Percentiles rank a stretch among this genome's conserved stretches.
Evolutionary conservation across 805 yeast species (phyloP).

Genomic region (Zygoascus bituminiphila): DNA sequence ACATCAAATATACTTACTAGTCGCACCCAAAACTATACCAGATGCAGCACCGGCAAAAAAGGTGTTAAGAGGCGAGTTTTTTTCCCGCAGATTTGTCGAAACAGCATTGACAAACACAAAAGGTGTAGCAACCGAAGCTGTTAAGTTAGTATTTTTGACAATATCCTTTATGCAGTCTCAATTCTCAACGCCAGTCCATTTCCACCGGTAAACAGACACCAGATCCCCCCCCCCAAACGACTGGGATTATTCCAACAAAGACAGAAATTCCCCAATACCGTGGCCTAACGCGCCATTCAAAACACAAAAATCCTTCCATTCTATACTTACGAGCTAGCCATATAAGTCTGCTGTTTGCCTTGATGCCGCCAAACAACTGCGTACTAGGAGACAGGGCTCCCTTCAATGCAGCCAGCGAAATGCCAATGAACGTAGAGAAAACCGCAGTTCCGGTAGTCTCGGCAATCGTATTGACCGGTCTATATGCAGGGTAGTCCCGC

Average conservation of each 20-base stretch:
- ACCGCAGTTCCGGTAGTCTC: constrained; percentile 41
- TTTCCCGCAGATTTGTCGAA: constrained; percentile 51
- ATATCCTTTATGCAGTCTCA: too few relatives aligned
- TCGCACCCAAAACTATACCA: constrained; percentile 37
- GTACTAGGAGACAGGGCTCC: constrained; percentile 25
- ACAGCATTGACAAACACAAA: constrained; percentile 33
- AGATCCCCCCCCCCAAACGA: too few relatives aligned
- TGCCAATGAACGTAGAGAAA: constrained; percentile 40
- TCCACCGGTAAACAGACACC: too few relatives aligned
- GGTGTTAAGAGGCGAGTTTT: constrained; percentile 54
- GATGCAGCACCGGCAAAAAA: constrained; percentile 41
- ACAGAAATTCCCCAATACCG: too few relatives aligned
- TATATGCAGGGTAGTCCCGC: constrained; percentile 33
- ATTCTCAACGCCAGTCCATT: too few relatives aligned
- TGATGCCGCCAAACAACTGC: constrained; percentile 24
- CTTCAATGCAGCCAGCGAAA: constrained; percentile 39
- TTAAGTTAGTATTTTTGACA: not conserved
- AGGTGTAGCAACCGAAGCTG: constrained; percentile 32
- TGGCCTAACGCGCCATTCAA: too few relatives aligned
- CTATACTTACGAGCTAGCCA: constrained; percentile 13
- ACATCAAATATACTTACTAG: constrained; percentile 14
- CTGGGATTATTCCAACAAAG: too few relatives aligned
- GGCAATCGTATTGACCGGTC: constrained; percentile 48
- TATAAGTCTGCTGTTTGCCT: constrained; percentile 22
- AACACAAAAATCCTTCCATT: too few relatives aligned